Evolutionary conservation across 768 basidiomycete genomes (phyloP).

Genomic region (Auriscalpium orientale): DNA sequence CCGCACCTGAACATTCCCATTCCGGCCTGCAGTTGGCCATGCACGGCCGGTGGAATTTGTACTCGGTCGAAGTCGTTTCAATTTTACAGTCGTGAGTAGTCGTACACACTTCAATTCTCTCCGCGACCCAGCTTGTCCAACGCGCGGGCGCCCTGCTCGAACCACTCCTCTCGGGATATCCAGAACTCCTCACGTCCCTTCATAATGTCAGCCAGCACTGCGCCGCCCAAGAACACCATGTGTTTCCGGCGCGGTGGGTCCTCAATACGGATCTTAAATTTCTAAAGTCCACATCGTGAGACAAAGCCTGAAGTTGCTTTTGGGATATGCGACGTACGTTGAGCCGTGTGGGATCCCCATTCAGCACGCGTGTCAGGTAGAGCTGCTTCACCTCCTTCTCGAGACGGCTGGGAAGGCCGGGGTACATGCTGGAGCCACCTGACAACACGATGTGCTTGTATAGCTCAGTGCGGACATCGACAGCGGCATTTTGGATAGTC

Average conservation of each 20-base stretch:
- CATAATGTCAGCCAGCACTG: conserved; percentile 99
- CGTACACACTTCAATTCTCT: conserved; percentile 25
- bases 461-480: conserved; percentile 83
- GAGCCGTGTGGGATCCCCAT: conserved; percentile 73
- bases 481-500: conserved; percentile 86
- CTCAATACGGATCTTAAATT: conserved; percentile 99
- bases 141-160: conserved; percentile 76
- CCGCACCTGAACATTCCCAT: too few species aligned
- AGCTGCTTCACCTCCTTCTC: conserved; percentile 99
- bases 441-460: conserved; percentile 98
- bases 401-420: conserved; percentile 89
- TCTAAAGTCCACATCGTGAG: conserved; percentile 42
- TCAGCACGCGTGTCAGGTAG: conserved; percentile 86
- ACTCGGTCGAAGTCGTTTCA: neutral
- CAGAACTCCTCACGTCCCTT: conserved; percentile 91
- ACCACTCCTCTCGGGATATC: conserved; percentile 93
- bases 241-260: conserved; percentile 97
- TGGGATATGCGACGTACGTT: conserved; percentile 53
- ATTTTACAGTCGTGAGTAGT: conserved; percentile 4
- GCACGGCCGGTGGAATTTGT: too few species aligned
- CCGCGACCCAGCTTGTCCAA: conserved; percentile 82
- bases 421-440: conserved; percentile 98
- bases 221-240: conserved; percentile 99
- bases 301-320: neutral
- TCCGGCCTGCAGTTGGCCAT: too few species aligned